phyloP scores from a whole-genome alignment of 2,329 filamentous ascomycete genomes.

The Neurospora sp. region DNA sequence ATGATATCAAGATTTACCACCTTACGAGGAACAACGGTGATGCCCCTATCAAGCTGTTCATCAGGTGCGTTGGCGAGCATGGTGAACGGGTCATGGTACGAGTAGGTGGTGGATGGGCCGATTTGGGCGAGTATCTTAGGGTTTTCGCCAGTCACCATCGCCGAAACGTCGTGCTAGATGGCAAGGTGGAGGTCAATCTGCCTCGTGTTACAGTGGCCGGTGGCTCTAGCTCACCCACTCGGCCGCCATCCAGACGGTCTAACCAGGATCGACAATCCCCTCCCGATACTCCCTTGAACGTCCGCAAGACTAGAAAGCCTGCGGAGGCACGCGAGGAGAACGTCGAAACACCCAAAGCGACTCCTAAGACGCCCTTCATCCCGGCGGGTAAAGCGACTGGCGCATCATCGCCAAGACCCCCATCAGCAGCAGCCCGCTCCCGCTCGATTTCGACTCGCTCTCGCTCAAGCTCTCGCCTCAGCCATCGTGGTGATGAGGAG shows the following conservation, averaged over 20 bases:
- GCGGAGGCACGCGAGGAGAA: slow-evolving; percentile 24
- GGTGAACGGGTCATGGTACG: slow-evolving; percentile 96
- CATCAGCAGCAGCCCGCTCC: not conserved
- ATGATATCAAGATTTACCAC: slow-evolving; percentile 87
- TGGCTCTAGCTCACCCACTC: slow-evolving; percentile 19
- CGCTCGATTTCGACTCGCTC: slow-evolving; percentile 30
- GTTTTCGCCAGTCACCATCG: slow-evolving; percentile 91
- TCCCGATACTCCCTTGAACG: slow-evolving; percentile 36
- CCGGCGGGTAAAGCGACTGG: slow-evolving; percentile 26
- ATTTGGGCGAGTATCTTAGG: slow-evolving; percentile 86
- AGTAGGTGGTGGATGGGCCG: slow-evolving; percentile 96
- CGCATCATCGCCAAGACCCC: slow-evolving; percentile 30
- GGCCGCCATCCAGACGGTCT: slow-evolving; percentile 18
- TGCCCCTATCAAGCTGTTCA: slow-evolving; percentile 87
- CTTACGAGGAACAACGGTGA: slow-evolving; percentile 75
- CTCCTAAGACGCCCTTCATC: slow-evolving; percentile 33
- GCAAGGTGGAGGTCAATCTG: slow-evolving; percentile 46
- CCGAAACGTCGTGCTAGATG: slow-evolving; percentile 37
- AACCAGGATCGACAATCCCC: slow-evolving; percentile 25
- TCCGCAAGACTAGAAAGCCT: slow-evolving; percentile 45
- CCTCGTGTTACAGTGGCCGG: slow-evolving; percentile 28
- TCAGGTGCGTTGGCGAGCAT: slow-evolving; percentile 80
- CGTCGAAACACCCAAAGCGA: not conserved
- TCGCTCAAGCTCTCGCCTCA: slow-evolving; percentile 41
- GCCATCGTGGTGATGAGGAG: slow-evolving; percentile 47